Evolutionary conservation across 306 rosid species (phyloP), one percentile per base, ranked within the genome.

Genomic region (Mimosa bimucronata): DNA sequence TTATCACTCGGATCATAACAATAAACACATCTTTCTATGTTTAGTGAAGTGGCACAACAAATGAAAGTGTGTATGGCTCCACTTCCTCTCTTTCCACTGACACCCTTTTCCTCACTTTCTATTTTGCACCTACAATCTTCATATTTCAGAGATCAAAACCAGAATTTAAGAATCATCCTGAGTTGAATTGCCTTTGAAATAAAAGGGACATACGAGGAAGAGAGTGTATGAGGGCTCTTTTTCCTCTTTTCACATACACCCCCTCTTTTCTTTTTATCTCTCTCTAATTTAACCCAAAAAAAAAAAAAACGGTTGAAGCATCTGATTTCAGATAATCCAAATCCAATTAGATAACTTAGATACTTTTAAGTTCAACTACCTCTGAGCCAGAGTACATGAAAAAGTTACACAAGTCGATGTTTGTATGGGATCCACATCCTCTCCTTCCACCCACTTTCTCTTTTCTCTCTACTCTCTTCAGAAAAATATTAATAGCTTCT

Each of bases 21-120:
- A 41, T 42, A 42, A 62, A 23, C 25, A 30, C 19, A 19, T 65
- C 42, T 53, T 65, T 82, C 41, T 40, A 62, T 42, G 75, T 79
- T 79, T 30, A 52, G 11, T 19, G 25, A 52, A 55, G 62, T n/a
- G 13, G 13, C 62, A 21, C 62, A 21, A 21, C 29, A n/a, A 55
- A 55, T 55, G 14, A 13, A 55, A 55, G 62, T 55, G 29, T 55
- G 29, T 9, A 21, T 21, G 62, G 62, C 14, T 9, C n/a, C 25
- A 19, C 25, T 16, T 48, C 55, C 55, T 45, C 52, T 45, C 52
- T 48, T 48, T 16, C 25, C 25, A 52, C 3, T 3, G 0, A 52
- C 0, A 5, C 60, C 25, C 9, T 19, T 25, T 19, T 52, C 3
- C 11, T 52, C 25, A 48, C 55, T 48, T 48, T n/a, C 60, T 52